A percentile compares a stretch with the other conserved stretches of the same genome.
phyloP scores from a whole-genome alignment of 2,329 filamentous ascomycete genomes.

The Niveomyces coronatus region DNA sequence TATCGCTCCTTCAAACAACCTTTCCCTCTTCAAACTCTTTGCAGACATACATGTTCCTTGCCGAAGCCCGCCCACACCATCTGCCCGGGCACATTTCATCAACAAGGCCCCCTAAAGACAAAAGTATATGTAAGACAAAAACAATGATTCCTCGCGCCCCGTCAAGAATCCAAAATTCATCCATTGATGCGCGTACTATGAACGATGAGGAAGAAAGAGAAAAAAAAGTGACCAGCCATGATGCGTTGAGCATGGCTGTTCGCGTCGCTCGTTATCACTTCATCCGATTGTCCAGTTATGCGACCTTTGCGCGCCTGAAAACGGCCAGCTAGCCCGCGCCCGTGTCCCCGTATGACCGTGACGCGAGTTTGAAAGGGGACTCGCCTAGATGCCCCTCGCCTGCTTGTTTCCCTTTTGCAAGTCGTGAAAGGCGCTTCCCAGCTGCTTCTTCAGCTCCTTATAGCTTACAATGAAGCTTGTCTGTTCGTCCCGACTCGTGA shows the following conservation, averaged over 20 bases:
- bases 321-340: constrained; percentile 9
- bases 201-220: no score
- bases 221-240: neutral
- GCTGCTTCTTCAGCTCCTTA: constrained; percentile 68
- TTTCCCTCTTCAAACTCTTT: no score
- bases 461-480: constrained; percentile 82
- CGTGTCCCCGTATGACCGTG: constrained; percentile 1
- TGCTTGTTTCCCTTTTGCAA: constrained; percentile 38
- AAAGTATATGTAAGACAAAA: no score
- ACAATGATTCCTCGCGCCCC: no score
- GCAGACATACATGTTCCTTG: no score
- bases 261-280: neutral
- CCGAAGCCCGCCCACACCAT: no score
- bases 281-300: constrained; percentile 7
- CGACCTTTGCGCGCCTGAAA: neutral
- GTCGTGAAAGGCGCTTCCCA: constrained; percentile 47
- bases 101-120: no score
- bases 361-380: neutral
- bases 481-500: constrained; percentile 85
- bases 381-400: constrained; percentile 25
- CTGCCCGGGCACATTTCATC: no score
- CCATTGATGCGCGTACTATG: no score
- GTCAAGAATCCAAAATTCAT: no score
- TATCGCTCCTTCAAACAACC: no score
- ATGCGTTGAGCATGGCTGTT: neutral